phyloP scores from a whole-genome alignment of 495 filamentous ascomycete species.

The Neurospora intermedia region DNA sequence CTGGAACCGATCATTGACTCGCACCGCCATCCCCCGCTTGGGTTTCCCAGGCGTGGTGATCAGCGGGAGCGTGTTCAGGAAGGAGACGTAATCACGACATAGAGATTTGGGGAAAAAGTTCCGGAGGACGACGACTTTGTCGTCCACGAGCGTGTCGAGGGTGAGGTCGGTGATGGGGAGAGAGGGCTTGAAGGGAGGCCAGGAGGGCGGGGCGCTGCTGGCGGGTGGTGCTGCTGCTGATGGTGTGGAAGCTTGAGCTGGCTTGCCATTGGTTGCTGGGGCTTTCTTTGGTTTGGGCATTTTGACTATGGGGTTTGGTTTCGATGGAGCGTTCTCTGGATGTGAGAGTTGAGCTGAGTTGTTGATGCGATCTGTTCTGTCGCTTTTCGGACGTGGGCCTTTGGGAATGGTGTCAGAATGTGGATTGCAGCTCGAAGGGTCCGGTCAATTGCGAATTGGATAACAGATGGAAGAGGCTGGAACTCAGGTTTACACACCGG shows the following conservation, averaged over 20 bases:
- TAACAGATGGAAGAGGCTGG: too few species aligned
- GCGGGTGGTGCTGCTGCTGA: not conserved
- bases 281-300: not conserved
- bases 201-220: constrained; percentile 40
- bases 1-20: constrained; percentile 89
- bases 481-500: too few species aligned
- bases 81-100: constrained; percentile 72
- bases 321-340: not conserved
- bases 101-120: constrained; percentile 71
- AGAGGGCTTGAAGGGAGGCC: constrained; percentile 68
- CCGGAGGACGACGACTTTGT: constrained; percentile 65
- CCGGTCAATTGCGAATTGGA: not conserved
- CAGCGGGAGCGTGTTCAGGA: constrained; percentile 64
- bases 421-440: not conserved
- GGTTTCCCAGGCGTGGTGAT: constrained; percentile 75
- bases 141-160: constrained; percentile 37
- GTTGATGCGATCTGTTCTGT: not conserved
- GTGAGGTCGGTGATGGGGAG: constrained; percentile 58
- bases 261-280: not conserved
- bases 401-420: not conserved
- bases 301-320: not conserved
- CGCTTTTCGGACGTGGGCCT: not conserved
- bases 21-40: constrained; percentile 72
- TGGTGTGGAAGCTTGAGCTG: not conserved
- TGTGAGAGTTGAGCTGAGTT: not conserved